These are phyloP conservation scores for Penicillium sp. DNA, from an alignment of 2,329 filamentous ascomycete genomes.

Conservation along the genomic window DNA sequence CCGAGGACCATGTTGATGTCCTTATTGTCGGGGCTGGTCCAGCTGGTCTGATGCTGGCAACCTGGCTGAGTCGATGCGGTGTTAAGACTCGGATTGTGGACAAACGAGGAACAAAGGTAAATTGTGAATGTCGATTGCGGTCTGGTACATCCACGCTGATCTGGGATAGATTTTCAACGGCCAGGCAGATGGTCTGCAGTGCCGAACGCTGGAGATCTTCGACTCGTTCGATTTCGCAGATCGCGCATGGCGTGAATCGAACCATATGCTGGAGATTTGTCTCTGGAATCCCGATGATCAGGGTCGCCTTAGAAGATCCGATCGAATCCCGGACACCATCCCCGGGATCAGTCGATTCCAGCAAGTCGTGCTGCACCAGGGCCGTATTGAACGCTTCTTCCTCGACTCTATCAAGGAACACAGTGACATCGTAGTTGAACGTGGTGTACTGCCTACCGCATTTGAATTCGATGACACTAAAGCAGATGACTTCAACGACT, in stretches of 20 bases:
- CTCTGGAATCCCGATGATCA: slow-evolving; percentile 52
- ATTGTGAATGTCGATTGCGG: neutral
- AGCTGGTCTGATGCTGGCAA: slow-evolving; percentile 52
- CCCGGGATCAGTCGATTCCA: slow-evolving; percentile 65
- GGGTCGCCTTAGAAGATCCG: slow-evolving; percentile 60
- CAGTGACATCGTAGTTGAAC: slow-evolving; percentile 61
- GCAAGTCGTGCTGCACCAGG: slow-evolving; percentile 70
- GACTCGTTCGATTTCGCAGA: slow-evolving; percentile 71
- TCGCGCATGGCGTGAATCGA: slow-evolving; percentile 53
- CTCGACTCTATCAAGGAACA: slow-evolving; percentile 62
- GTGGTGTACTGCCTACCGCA: slow-evolving; percentile 60
- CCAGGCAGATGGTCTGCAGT: slow-evolving; percentile 62
- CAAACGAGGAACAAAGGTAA: slow-evolving; percentile 46
- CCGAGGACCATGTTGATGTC: slow-evolving; percentile 15
- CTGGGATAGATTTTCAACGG: slow-evolving; percentile 30
- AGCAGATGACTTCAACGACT: slow-evolving; percentile 54
- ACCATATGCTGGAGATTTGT: slow-evolving; percentile 33
- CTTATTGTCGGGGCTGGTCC: slow-evolving; percentile 57
- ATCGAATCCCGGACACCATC: slow-evolving; percentile 66
- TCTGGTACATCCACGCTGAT: neutral
- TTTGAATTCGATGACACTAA: slow-evolving; percentile 58
- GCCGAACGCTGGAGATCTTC: slow-evolving; percentile 72
- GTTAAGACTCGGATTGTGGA: slow-evolving; percentile 55
- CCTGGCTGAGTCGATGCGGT: slow-evolving; percentile 54
- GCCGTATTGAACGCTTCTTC: slow-evolving; percentile 69